Conservation (phyloP, 495 filamentous ascomycete species). For the Hyaloscypha bicolor region DNA sequence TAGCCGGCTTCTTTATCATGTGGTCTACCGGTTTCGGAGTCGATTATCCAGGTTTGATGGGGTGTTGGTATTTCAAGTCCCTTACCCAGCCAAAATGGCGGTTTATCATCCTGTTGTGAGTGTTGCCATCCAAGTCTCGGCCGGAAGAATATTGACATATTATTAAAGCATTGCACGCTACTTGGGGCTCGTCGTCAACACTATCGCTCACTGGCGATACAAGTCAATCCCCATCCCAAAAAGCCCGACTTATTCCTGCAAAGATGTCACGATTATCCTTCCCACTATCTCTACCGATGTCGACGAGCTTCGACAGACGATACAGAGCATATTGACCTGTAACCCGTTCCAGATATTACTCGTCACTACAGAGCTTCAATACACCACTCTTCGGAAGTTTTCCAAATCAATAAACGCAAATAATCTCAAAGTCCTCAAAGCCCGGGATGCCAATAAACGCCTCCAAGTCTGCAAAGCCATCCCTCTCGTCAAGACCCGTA, state of each 20-base stretch:
- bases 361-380: slow-evolving; percentile 40
- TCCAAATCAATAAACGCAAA: slow-evolving; percentile 27
- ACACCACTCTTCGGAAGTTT: no score
- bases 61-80: no score
- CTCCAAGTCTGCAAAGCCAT: no score
- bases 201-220: slow-evolving; percentile 62
- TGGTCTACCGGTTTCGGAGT: no score
- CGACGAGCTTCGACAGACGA: slow-evolving; percentile 48
- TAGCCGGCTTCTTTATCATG: no score
- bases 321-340: slow-evolving; percentile 54
- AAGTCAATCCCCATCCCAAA: slow-evolving; percentile 55
- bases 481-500: no score
- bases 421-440: slow-evolving; percentile 55
- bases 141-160: slow-evolving; percentile 21
- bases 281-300: slow-evolving; percentile 55
- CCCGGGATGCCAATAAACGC: no score
- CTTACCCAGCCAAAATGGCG: no score
- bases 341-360: slow-evolving; percentile 50
- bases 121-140: slow-evolving; percentile 3
- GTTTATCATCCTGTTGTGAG: no score
- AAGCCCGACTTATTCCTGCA: slow-evolving; percentile 55
- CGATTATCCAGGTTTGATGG: no score
- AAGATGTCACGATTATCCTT: slow-evolving; percentile 65
- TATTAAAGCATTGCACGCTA: slow-evolving; percentile 45
- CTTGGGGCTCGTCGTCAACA: slow-evolving; percentile 64